These are phyloP conservation scores for Panaeolus cyanescens DNA, from an alignment of 768 basidiomycete genomes.

Conservation along the genomic window DNA sequence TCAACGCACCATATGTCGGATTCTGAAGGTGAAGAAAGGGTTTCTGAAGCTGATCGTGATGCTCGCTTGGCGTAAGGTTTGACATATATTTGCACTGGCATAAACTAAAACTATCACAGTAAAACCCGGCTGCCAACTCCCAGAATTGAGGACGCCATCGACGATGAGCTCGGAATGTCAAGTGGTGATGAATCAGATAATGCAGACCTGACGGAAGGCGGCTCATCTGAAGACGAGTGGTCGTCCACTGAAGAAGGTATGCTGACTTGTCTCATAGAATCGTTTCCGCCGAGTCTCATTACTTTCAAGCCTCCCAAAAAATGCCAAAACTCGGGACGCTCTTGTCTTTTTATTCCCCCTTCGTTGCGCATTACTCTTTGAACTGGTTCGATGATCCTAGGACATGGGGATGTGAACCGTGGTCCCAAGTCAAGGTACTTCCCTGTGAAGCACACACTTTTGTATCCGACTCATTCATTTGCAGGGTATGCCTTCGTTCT, in stretches of 20 bases:
- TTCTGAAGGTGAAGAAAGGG: slow-evolving; percentile 63
- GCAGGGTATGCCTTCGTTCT: slow-evolving; percentile 31
- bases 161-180: slow-evolving; percentile 54
- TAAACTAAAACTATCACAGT: slow-evolving; percentile 29
- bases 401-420: slow-evolving; percentile 36
- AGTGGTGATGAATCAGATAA: slow-evolving; percentile 83
- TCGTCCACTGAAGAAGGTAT: slow-evolving; percentile 41
- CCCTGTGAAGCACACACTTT: no score
- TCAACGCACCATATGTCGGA: slow-evolving; percentile 47
- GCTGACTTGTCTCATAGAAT: not conserved
- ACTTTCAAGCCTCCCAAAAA: slow-evolving; percentile 17
- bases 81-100: not conserved
- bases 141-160: slow-evolving; percentile 1
- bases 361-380: slow-evolving; percentile 50
- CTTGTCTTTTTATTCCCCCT: slow-evolving; percentile 48
- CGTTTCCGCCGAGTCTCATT: not conserved
- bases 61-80: slow-evolving; percentile 65
- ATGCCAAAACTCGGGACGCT: slow-evolving; percentile 23
- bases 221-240: slow-evolving; percentile 50
- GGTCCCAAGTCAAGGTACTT: not conserved
- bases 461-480: not conserved
- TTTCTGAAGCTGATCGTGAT: slow-evolving; percentile 71
- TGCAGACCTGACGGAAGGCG: slow-evolving; percentile 62
- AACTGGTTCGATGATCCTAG: slow-evolving; percentile 33
- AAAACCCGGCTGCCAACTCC: slow-evolving; percentile 16